phyloP scores from a whole-genome alignment of 768 basidiomycete genomes.

The Tulasnella sp. region DNA sequence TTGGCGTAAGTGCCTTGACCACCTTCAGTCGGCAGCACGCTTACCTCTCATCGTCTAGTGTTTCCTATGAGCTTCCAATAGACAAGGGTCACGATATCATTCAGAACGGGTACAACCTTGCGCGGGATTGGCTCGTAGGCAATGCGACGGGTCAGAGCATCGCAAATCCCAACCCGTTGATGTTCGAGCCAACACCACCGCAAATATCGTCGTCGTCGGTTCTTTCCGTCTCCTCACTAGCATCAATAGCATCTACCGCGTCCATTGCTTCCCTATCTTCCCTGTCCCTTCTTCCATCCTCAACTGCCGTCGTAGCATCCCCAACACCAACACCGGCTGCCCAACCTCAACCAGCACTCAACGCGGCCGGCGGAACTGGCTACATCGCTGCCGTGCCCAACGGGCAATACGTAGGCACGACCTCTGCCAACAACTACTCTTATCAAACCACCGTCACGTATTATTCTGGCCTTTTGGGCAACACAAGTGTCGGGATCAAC shows the following conservation, averaged over 20 bases:
- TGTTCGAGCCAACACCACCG: not conserved
- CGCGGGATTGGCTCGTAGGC: slow-evolving; percentile 74
- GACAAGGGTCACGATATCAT: slow-evolving; percentile 63
- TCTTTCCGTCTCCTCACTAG: not conserved
- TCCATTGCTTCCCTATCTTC: not conserved
- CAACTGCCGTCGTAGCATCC: not conserved
- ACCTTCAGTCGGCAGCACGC: slow-evolving; percentile 64
- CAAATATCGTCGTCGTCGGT: not conserved
- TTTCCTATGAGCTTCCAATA: slow-evolving; percentile 68
- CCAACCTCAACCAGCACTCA: not conserved
- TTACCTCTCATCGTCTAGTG: slow-evolving; percentile 32
- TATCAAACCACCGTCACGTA: slow-evolving; percentile 72
- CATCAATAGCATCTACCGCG: not conserved
- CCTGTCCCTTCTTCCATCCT: not conserved
- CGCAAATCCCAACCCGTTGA: slow-evolving; percentile 15
- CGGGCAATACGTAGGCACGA: slow-evolving; percentile 55
- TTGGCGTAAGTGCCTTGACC: slow-evolving; percentile 46
- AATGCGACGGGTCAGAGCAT: slow-evolving; percentile 60
- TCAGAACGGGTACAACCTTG: slow-evolving; percentile 52
- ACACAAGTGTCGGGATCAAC: slow-evolving; percentile 66
- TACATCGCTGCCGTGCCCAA: slow-evolving; percentile 50
- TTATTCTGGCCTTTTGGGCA: slow-evolving; percentile 62
- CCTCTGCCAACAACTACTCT: slow-evolving; percentile 61
- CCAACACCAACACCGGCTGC: not conserved
- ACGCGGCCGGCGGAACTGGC: slow-evolving; percentile 4